Conservation (phyloP, 164 flowering plant genomes). For the Liriodendron chinense region DNA sequence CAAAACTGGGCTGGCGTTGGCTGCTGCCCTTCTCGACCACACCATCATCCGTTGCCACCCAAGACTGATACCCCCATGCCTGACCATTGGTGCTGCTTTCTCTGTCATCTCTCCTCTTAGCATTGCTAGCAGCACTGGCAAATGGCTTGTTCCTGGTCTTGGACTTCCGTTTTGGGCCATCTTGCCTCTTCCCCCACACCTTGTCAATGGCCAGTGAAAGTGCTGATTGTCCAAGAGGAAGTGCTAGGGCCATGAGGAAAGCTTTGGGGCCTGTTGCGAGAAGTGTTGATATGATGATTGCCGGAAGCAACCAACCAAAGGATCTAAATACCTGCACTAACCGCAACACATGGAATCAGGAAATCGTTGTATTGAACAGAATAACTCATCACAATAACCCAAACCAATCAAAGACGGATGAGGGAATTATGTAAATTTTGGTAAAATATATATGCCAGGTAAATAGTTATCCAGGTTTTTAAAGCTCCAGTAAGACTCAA, state of each 20-base stretch:
- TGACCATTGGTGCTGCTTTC: slow-evolving; percentile 14
- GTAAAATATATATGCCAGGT: no score
- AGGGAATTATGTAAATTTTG: no score
- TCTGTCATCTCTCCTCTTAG: slow-evolving; percentile 10
- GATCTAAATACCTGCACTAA: slow-evolving; percentile 62
- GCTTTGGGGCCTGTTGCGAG: slow-evolving; percentile 70
- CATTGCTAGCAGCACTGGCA: background rate
- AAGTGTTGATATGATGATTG: slow-evolving; percentile 46
- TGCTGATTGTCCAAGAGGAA: slow-evolving; percentile 59
- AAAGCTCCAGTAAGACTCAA: no score
- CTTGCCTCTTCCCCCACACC: slow-evolving; percentile 31
- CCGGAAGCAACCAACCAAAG: slow-evolving; percentile 73
- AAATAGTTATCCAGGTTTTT: no score
- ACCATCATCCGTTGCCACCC: slow-evolving; percentile 36
- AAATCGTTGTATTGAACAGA: no score
- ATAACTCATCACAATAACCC: no score
- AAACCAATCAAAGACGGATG: no score
- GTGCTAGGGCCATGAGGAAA: slow-evolving; percentile 62
- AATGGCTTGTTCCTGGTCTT: slow-evolving; percentile 9
- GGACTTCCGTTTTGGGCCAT: slow-evolving; percentile 35
- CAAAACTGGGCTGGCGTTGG: slow-evolving; percentile 35
- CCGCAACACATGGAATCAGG: background rate
- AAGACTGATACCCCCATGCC: slow-evolving; percentile 42
- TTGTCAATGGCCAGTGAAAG: slow-evolving; percentile 54
- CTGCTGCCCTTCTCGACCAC: slow-evolving; percentile 21